Evolutionary conservation across 2,329 filamentous ascomycete genomes (phyloP), one percentile per base, ranked within the genome.

Genomic region (Talaromyces sp.): DNA sequence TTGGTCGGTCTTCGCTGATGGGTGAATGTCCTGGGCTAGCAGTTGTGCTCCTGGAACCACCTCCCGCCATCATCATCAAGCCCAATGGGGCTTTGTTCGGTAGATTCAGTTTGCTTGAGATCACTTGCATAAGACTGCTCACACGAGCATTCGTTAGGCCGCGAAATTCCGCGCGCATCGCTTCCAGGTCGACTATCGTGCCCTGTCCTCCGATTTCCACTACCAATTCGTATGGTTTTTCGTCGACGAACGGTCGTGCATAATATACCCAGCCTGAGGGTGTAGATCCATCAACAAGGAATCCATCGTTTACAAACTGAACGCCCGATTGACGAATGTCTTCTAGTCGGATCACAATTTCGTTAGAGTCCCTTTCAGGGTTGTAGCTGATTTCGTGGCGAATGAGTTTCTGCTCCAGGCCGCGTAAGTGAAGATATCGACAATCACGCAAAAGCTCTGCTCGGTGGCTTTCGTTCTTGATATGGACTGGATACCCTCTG

Each of bases 401-500:
- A 43, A 97, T 88, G 10, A 97, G 79, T 63, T 85, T 86, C 73
- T 97, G 93, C 75, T 97, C 93, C 0, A 97, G 77, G 0, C 91
- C 91, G 69, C 92, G 93, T 65, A 97, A 86, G 70, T 96, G 91
- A 72, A 93, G 97, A 72, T 97, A 97, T 54, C 89, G 86, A 62
- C 90, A 94, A 72, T 97, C 93, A 40, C 89, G 82, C 1, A 97
- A 77, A 3, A 97, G 80, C 59, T 89, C 84, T 21, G 84, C 80
- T 17, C 93, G 86, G 68, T 97, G 93, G 2, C 81, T 79, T 62
- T 92, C 89, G 70, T 86, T 82, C 55, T 85, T 82, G 60, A 97
- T 89, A 21, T 87, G 80, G 1, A 97, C 74, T 0, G 89, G 87
- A 70, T 97, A 97, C 3, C 93, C 93, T 54, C 89, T 84, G 4